Evolutionary conservation across 202 grass and related monocot species (phyloP).

Genomic region (Schoenoplectus tabernaemontani): DNA sequence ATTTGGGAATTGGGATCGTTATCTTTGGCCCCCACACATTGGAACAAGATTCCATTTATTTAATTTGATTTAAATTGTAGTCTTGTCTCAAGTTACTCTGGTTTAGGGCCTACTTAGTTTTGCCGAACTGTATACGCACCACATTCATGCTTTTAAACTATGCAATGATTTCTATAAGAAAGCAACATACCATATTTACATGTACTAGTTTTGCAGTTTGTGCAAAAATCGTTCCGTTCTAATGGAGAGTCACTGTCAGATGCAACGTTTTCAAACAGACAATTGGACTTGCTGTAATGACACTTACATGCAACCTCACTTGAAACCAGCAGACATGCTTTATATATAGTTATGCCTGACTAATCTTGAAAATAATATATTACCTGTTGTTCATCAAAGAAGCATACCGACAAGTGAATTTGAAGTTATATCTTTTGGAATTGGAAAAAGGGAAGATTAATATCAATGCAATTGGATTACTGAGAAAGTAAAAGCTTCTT

Average conservation of each 20-base stretch:
- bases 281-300: conserved; percentile 4
- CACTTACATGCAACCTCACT: conserved; percentile 20
- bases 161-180: neutral
- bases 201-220: neutral
- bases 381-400: neutral
- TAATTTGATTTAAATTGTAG: neutral
- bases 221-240: neutral
- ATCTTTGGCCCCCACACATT: neutral
- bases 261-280: conserved; percentile 1
- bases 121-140: neutral
- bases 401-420: neutral
- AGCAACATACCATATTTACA: neutral
- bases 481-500: conserved; percentile 15
- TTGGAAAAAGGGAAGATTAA: conserved; percentile 1
- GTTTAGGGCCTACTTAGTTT: neutral
- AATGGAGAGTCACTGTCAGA: neutral
- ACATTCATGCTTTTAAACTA: neutral
- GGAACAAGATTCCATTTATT: neutral
- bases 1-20: neutral
- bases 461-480: conserved; percentile 8
- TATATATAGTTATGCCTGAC: neutral
- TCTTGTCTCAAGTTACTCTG: neutral
- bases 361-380: neutral
- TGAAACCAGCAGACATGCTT: conserved; percentile 10
- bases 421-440: conserved; percentile 2